Base-by-base conservation (phyloP, 257 asterid genomes). In the Mitragyna speciosa region DNA sequence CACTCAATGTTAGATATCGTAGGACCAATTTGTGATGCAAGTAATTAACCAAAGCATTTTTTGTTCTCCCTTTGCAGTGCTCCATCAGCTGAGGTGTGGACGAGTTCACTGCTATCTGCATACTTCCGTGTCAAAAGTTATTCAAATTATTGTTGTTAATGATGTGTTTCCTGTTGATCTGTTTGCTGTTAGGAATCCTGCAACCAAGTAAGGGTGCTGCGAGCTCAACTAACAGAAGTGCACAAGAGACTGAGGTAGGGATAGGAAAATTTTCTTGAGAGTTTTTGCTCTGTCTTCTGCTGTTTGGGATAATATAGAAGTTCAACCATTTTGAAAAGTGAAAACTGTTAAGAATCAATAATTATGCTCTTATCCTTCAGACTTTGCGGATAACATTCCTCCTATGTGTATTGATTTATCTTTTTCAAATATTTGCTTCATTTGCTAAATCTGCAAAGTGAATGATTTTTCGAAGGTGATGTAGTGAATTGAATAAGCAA, bases 31-130 rank as follows among this genome's bases (percentile, higher is more conserved):
- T 36, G 45, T 68, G 49, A 65, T 66, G 41, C 39, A 10, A 28
- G 24, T 15, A 54, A 51, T 47, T 75, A 8, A 73, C 28, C 79
- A 73, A 76, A 17, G 70, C 67, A 56, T 17, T 73, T 54, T 76
- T 14, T 71, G n/a, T 69, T 86, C 80, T 19, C 39, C 43, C 28
- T 84, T 83, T 85, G 92, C 98, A 94, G 98, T 71, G 86, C 86
- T 59, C 89, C 92, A 30, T 89, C 97, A 78, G 45, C 84, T 64
- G 97, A 94, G 94, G 96, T 91, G 82, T 70, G 75, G 47, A 79
- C 76, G 12, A 43, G 65, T 48, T 80, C 75, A 77, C 31, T 69
- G n/a, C 52, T 20, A 72, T 71, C 71, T 49, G 33, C 76, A 33
- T 33, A 39, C 43, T 36, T 72, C 39, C 68, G 45, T 63, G 4